Percentiles rank a stretch among this genome's conserved stretches.
These are phyloP conservation scores for Xanthoconium purpureum DNA, from an alignment of 768 basidiomycete genomes.

Conservation along the genomic window DNA sequence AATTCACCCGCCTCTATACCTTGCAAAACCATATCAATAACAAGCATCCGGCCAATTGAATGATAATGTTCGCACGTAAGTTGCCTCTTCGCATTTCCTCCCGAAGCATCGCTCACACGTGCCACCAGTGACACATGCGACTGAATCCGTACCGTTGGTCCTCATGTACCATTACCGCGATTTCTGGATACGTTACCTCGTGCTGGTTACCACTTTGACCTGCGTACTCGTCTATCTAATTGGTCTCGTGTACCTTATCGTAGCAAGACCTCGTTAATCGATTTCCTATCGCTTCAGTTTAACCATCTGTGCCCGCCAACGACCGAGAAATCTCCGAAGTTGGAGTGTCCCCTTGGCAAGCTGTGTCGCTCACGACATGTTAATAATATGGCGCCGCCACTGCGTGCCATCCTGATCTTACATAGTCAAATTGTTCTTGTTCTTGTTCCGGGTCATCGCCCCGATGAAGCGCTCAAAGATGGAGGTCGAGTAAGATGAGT, in stretches of 20 bases:
- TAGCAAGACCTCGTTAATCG: not conserved
- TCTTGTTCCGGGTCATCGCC: not conserved
- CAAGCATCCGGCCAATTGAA: slow-evolving; percentile 9
- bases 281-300: slow-evolving; percentile 2
- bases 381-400: not conserved
- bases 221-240: not conserved
- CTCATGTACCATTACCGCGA: not conserved
- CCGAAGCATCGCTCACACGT: not conserved
- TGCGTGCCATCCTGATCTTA: not conserved
- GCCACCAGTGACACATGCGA: not conserved
- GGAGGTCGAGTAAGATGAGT: too few relatives aligned
- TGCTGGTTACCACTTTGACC: not conserved
- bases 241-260: slow-evolving; percentile 8
- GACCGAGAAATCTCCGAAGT: not conserved
- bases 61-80: not conserved
- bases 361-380: slow-evolving; percentile 7
- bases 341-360: slow-evolving; percentile 21
- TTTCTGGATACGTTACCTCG: not conserved
- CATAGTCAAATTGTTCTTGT: not conserved
- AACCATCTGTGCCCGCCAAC: slow-evolving; percentile 2
- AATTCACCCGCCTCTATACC: slow-evolving; percentile 29
- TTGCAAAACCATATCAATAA: slow-evolving; percentile 9
- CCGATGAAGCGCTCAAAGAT: too few relatives aligned
- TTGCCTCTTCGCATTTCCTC: not conserved
- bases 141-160: not conserved